phyloP scores from a whole-genome alignment of 345 rosid species.

The rapeseed (Brassica napus) region Da-Ae NC_063446.1:9553001-9553500 shows the following conservation, averaged over 20 bases:
- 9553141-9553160: not conserved
- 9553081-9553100: not conserved
- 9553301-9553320: not conserved
- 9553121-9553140: not conserved
- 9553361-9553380: not conserved
- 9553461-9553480: not conserved
- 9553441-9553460: not conserved
- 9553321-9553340: not conserved
- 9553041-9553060: not conserved
- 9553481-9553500: not conserved
- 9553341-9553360: not conserved
- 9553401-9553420: not conserved
- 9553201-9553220: not conserved
- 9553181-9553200: not conserved
- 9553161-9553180: not conserved
- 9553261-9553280: not conserved
- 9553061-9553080: not conserved
- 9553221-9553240: not conserved
- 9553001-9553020: constrained; percentile 48
- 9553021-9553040: constrained; percentile 54
- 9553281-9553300: not conserved
- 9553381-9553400: not conserved
- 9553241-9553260: not conserved
- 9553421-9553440: not conserved
- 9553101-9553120: not conserved